Evolutionary conservation across 2,329 filamentous ascomycete genomes (phyloP).

Genomic region (Lachnum nothofagi): DNA sequence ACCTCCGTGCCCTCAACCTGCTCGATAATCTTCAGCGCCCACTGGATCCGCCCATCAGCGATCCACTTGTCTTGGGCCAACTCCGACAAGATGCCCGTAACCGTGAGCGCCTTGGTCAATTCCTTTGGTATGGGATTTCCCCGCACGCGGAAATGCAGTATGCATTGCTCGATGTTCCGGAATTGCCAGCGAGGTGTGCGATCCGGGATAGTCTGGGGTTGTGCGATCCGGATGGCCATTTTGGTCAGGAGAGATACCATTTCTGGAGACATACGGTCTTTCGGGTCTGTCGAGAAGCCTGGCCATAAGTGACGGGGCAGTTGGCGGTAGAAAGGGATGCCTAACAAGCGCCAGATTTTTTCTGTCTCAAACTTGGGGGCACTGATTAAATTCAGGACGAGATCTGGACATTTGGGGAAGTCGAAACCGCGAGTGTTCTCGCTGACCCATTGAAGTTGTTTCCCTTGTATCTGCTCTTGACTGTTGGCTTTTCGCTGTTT

Average conservation of each 20-base stretch:
- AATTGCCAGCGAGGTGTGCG: conserved; percentile 13
- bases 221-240: conserved; percentile 29
- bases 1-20: conserved; percentile 25
- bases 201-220: too few species aligned
- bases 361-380: conserved; percentile 3
- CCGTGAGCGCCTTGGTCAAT: conserved; percentile 22
- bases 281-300: not conserved
- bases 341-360: conserved; percentile 23
- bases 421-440: conserved; percentile 6
- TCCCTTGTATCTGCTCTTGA: too few species aligned
- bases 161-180: conserved; percentile 27
- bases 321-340: conserved; percentile 15
- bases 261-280: conserved; percentile 8
- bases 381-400: conserved; percentile 23
- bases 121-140: conserved; percentile 14
- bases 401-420: conserved; percentile 12
- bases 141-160: conserved; percentile 23
- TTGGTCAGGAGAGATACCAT: conserved; percentile 20
- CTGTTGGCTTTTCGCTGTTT: not conserved
- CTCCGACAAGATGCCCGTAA: conserved; percentile 21
- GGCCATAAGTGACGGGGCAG: not conserved
- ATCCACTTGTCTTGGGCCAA: conserved; percentile 20
- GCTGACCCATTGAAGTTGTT: too few species aligned
- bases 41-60: conserved; percentile 18
- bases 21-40: conserved; percentile 21